Conservation (phyloP, 805 yeast genomes). For the Lipomyces mesembrius region DNA sequence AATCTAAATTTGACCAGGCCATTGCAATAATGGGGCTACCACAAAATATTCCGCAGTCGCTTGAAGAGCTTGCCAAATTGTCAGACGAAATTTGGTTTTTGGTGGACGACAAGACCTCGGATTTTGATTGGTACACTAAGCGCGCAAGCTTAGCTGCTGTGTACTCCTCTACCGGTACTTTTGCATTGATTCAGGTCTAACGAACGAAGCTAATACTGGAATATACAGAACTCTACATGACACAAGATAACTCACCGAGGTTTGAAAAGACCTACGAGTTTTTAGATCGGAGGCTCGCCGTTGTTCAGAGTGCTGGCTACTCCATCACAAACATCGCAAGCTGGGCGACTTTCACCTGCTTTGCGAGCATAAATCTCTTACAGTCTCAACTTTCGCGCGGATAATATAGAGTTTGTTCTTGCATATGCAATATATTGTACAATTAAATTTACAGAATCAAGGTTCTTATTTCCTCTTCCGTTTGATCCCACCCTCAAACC, state of each 20-base stretch:
- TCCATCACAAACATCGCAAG: conserved; percentile 71
- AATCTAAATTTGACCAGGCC: conserved; percentile 45
- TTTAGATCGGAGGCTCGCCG: conserved; percentile 62
- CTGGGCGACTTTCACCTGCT: conserved; percentile 72
- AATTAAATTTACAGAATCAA: conserved; percentile 13
- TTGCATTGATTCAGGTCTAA: background rate
- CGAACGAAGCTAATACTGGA: background rate
- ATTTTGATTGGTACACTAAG: conserved; percentile 92
- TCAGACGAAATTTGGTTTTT: conserved; percentile 82
- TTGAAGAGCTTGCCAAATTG: conserved; percentile 71
- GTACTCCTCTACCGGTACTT: conserved; percentile 57
- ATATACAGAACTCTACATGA: conserved; percentile 68
- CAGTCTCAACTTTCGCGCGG: conserved; percentile 64
- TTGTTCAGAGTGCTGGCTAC: conserved; percentile 59
- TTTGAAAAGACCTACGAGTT: conserved; percentile 65
- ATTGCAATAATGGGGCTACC: conserved; percentile 70
- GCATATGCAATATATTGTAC: background rate
- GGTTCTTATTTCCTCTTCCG: conserved; percentile 41
- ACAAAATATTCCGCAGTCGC: conserved; percentile 57
- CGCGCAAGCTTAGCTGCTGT: conserved; percentile 70
- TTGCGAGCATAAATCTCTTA: conserved; percentile 66
- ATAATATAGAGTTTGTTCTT: background rate
- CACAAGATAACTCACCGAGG: conserved; percentile 66
- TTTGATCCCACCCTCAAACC: conserved; percentile 76
- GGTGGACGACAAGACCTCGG: conserved; percentile 77